Conservation (phyloP, 208 protist species). For the Porcisia deanei region DNA sequence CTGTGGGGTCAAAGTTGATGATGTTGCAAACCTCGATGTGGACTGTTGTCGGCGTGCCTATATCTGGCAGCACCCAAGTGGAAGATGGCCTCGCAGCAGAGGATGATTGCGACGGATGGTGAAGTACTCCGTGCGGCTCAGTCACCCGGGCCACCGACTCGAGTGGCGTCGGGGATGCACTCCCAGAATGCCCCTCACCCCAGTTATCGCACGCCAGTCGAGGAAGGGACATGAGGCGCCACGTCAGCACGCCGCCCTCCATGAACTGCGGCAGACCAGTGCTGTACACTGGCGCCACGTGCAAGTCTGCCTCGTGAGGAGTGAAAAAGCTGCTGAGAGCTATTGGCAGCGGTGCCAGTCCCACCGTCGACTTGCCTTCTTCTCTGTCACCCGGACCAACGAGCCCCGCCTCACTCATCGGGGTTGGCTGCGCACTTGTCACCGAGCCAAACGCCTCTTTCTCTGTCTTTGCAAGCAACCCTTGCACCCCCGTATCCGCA, state of each 20-base stretch:
- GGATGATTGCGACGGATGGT: neutral
- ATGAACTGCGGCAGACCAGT: neutral
- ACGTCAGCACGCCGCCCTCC: constrained; percentile 19
- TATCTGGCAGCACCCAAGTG: constrained; percentile 26
- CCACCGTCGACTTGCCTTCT: neutral
- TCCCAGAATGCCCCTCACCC: neutral
- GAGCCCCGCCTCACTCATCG: neutral
- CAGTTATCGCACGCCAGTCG: constrained; percentile 12
- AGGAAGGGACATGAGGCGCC: constrained; percentile 21
- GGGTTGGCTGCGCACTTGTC: neutral
- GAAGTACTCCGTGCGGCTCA: neutral
- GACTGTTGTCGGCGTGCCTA: constrained; percentile 14
- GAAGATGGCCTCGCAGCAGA: neutral
- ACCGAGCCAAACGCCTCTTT: neutral
- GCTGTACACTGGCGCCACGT: constrained; percentile 8
- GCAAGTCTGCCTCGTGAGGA: constrained; percentile 19
- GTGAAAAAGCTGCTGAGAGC: constrained; percentile 21
- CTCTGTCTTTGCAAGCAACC: neutral
- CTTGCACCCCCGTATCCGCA: neutral
- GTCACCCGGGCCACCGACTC: neutral
- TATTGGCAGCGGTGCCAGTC: neutral
- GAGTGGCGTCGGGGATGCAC: neutral
- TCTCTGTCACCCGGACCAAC: neutral
- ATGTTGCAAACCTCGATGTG: constrained; percentile 20
- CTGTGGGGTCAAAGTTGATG: constrained; percentile 14